Conservation (phyloP, 208 protist genomes). For the Crithidia acanthocephali region DNA sequence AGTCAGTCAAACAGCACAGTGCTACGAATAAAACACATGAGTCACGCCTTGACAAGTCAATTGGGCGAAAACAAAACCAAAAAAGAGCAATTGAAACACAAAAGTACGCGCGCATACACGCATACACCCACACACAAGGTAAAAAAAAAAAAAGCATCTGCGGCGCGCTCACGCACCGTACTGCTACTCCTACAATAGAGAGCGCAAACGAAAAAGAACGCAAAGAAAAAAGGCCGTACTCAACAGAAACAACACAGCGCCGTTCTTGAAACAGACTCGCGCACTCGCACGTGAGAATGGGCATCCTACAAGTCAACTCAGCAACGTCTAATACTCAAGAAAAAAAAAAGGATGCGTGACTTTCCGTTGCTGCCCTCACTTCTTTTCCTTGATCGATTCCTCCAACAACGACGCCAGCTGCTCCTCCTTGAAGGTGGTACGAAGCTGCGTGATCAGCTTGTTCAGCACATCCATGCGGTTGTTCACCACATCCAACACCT, state of each 20-base stretch:
- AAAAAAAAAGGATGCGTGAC: too few relatives aligned
- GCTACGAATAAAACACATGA: background rate
- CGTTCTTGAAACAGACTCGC: too few relatives aligned
- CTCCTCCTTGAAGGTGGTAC: slow-evolving; percentile 43
- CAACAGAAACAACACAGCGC: too few relatives aligned
- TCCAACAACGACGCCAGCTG: slow-evolving; percentile 36
- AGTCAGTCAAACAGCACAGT: background rate
- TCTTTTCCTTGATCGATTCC: slow-evolving; percentile 41
- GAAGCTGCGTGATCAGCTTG: slow-evolving; percentile 49
- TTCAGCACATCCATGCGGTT: slow-evolving; percentile 44
- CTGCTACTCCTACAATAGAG: too few relatives aligned
- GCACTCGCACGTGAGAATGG: too few relatives aligned
- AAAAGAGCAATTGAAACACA: background rate
- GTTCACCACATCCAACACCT: slow-evolving; percentile 37
- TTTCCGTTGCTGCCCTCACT: too few relatives aligned
- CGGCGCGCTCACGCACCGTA: too few relatives aligned
- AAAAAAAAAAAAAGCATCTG: background rate
- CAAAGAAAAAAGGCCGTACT: too few relatives aligned
- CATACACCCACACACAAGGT: slow-evolving; percentile 6
- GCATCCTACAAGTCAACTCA: too few relatives aligned
- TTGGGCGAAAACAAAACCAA: background rate
- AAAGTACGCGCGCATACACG: background rate
- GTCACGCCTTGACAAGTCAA: background rate
- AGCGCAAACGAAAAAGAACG: too few relatives aligned
- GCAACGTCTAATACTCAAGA: too few relatives aligned